Conservation (phyloP, 1,284 basidiomycete genomes). For the Austroboletus novae-zelandiae region DNA sequence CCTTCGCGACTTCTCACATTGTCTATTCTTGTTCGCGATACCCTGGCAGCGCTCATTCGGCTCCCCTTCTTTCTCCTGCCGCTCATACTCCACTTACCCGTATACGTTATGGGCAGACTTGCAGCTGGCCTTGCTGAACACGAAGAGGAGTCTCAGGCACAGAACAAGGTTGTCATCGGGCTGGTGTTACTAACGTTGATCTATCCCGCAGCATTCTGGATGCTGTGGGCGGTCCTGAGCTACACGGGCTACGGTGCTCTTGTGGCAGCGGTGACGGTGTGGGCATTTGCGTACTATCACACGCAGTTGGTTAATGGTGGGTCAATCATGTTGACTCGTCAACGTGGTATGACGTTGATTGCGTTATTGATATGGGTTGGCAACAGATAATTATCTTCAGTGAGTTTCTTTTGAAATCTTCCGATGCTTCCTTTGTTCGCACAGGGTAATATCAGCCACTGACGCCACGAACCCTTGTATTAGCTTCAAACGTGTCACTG, state of each 20-base stretch:
- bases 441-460: conserved; percentile 17
- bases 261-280: conserved; percentile 53
- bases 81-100: conserved; percentile 76
- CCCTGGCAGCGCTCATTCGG: conserved; percentile 63
- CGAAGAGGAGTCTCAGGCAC: conserved; percentile 90
- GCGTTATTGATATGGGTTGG: conserved; percentile 3
- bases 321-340: conserved; percentile 29
- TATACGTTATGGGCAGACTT: conserved; percentile 75
- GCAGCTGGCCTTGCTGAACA: conserved; percentile 77
- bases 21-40: conserved; percentile 74
- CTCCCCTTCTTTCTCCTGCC: conserved; percentile 89
- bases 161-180: conserved; percentile 88
- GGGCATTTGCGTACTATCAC: conserved; percentile 80
- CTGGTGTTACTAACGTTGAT: conserved; percentile 71
- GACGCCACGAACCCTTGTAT: conserved; percentile 14
- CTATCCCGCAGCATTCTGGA: conserved; percentile 79
- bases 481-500: conserved; percentile 77
- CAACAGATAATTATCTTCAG: conserved; percentile 77
- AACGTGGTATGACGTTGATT: conserved; percentile 23
- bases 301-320: conserved; percentile 71
- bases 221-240: conserved; percentile 77
- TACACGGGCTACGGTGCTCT: conserved; percentile 60
- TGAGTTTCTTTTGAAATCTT: conserved; percentile 38
- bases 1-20: conserved; percentile 82
- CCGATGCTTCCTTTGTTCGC: conserved; percentile 5